Evolutionary conservation across 2,329 filamentous ascomycete genomes (phyloP).

Genomic region (Aspergillus caelatus): DNA sequence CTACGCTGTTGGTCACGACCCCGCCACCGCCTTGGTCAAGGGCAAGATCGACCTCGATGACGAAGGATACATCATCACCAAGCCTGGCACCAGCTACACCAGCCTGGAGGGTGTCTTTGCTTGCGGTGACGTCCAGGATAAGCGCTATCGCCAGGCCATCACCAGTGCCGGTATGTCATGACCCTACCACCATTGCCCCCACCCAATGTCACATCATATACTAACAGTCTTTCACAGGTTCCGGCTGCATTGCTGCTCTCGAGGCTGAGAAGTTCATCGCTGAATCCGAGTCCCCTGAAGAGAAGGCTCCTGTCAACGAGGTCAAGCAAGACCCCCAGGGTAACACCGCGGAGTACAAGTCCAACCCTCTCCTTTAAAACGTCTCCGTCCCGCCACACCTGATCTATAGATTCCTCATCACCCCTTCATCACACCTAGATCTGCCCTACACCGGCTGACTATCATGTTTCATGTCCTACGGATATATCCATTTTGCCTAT

Average conservation of each 20-base stretch:
- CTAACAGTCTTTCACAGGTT: constrained; percentile 58
- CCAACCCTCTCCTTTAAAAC: constrained; percentile 65
- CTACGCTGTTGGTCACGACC: constrained; percentile 96
- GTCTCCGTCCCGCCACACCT: not conserved
- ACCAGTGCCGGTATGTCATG: constrained; percentile 82
- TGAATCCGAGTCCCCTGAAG: constrained; percentile 66
- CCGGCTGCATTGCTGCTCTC: constrained; percentile 91
- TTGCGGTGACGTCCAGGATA: constrained; percentile 97
- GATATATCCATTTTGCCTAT: constrained; percentile 10
- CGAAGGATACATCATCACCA: constrained; percentile 88
- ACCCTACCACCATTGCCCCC: not conserved
- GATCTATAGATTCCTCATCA: not conserved
- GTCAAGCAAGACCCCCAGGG: constrained; percentile 51
- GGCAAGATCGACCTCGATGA: constrained; percentile 84
- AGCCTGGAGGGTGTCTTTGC: constrained; percentile 92
- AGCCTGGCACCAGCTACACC: constrained; percentile 84
- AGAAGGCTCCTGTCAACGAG: constrained; percentile 39
- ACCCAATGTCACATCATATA: constrained; percentile 1
- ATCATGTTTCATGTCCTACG: constrained; percentile 10
- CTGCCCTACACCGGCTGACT: not conserved
- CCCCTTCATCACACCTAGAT: constrained; percentile 1
- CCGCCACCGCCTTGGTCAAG: constrained; percentile 87
- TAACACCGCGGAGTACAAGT: constrained; percentile 59
- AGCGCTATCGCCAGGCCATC: constrained; percentile 95
- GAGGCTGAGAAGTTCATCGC: constrained; percentile 93